A percentile compares a stretch with the other conserved stretches of the same genome.
These are phyloP conservation scores for Geosmithia morbida DNA, from an alignment of 2,329 filamentous ascomycete genomes.

Conservation along the genomic window DNA sequence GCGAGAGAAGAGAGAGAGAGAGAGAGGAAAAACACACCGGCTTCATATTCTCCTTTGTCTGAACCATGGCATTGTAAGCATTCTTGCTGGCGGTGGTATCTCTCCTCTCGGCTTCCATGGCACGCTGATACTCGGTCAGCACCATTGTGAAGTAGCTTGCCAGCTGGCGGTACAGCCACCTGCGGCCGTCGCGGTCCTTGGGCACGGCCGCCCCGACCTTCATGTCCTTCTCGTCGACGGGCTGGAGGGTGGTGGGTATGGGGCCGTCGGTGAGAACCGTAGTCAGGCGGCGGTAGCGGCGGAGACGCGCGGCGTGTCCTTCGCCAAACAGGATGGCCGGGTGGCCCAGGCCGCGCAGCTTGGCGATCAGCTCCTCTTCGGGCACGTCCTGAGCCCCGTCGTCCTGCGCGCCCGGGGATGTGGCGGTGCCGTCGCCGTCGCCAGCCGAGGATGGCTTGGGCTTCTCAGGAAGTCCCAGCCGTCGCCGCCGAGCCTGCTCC, in stretches of 20 bases:
- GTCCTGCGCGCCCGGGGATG: slow-evolving; percentile 24
- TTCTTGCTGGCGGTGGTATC: slow-evolving; percentile 66
- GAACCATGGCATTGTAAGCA: slow-evolving; percentile 73
- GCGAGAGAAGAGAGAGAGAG: neutral
- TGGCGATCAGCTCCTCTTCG: slow-evolving; percentile 54
- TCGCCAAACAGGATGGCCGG: slow-evolving; percentile 74
- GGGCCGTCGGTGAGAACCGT: slow-evolving; percentile 56
- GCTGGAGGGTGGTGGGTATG: slow-evolving; percentile 70
- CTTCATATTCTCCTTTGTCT: slow-evolving; percentile 75
- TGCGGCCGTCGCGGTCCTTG: slow-evolving; percentile 47
- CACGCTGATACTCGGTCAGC: slow-evolving; percentile 72
- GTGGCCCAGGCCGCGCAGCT: slow-evolving; percentile 57
- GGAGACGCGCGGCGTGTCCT: slow-evolving; percentile 51
- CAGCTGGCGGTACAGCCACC: slow-evolving; percentile 73
- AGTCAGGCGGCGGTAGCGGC: slow-evolving; percentile 54
- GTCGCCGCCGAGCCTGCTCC: slow-evolving; percentile 57
- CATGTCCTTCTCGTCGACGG: slow-evolving; percentile 79
- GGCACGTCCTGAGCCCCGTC: slow-evolving; percentile 44
- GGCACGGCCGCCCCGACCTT: slow-evolving; percentile 55
- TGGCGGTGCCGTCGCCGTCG: slow-evolving; percentile 15
- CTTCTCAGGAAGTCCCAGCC: slow-evolving; percentile 68
- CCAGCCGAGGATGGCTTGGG: slow-evolving; percentile 12
- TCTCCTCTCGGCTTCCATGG: slow-evolving; percentile 50
- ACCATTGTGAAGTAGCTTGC: slow-evolving; percentile 95
- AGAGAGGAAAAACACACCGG: slow-evolving; percentile 34